These are phyloP conservation scores for Trichoderma semiorbis DNA, from an alignment of 2,329 filamentous ascomycete species.

Conservation along the genomic window DNA sequence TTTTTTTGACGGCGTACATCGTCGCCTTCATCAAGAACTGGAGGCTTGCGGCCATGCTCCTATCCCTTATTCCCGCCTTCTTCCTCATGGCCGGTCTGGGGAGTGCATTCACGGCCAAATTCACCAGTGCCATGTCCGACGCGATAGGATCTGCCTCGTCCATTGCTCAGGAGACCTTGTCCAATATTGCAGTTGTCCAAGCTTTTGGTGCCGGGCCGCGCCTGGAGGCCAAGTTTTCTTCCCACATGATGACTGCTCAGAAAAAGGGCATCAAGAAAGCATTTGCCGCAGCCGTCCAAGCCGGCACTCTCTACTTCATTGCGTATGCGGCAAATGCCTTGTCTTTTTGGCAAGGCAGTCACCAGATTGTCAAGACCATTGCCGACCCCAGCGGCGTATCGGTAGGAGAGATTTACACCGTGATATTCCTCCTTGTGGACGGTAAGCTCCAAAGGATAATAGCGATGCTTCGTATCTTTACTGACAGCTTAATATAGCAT, in stretches of 20 bases:
- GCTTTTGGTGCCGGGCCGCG: constrained; percentile 58
- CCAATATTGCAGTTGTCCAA: constrained; percentile 59
- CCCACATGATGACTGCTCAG: constrained; percentile 47
- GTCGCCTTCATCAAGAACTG: constrained; percentile 65
- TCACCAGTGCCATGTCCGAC: constrained; percentile 47
- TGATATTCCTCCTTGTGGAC: constrained; percentile 62
- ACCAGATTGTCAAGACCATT: constrained; percentile 42
- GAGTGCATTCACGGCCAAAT: constrained; percentile 52
- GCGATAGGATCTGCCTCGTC: constrained; percentile 56
- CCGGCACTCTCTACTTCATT: constrained; percentile 63
- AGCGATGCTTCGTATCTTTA: background rate
- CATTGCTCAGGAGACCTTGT: constrained; percentile 60
- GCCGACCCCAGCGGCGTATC: constrained; percentile 35
- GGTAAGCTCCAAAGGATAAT: constrained; percentile 33
- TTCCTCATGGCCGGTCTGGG: constrained; percentile 56
- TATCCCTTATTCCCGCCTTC: constrained; percentile 61
- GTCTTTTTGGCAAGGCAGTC: constrained; percentile 65
- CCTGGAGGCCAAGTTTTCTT: constrained; percentile 57
- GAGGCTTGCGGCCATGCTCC: constrained; percentile 59
- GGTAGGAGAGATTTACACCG: constrained; percentile 55
- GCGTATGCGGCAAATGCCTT: constrained; percentile 64
- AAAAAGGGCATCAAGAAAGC: constrained; percentile 57
- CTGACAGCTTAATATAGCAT: constrained; percentile 35
- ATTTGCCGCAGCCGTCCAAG: constrained; percentile 52
- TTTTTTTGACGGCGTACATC: constrained; percentile 64